Conservation (phyloP, 768 basidiomycete species). For the Cyclocybe aegerita region DNA sequence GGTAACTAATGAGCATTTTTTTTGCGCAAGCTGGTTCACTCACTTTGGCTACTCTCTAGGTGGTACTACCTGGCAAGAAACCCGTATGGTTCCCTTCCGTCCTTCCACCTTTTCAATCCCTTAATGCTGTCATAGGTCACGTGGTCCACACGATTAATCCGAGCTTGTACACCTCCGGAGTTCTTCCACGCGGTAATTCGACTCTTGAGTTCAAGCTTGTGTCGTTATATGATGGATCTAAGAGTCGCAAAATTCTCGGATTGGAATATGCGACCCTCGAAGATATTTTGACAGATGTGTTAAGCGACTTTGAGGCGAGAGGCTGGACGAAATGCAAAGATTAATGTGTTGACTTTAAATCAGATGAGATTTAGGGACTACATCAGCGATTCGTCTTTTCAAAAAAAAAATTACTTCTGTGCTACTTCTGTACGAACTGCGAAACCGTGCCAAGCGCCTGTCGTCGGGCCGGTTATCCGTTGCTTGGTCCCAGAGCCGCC, state of each 20-base stretch:
- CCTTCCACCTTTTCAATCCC: background rate
- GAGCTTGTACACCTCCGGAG: conserved; percentile 3
- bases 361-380: no score
- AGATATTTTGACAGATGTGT: background rate
- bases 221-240: conserved; percentile 3
- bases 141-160: conserved; percentile 1
- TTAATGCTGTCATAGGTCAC: conserved; percentile 1
- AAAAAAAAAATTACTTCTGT: no score
- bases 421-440: no score
- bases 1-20: conserved; percentile 15
- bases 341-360: no score
- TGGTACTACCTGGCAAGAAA: conserved; percentile 4
- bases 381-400: no score
- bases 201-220: background rate
- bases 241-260: conserved; percentile 8
- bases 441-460: no score
- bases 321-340: no score
- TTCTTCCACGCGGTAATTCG: conserved; percentile 10
- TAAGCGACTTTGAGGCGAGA: no score
- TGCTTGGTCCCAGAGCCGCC: no score
- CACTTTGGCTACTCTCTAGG: background rate
- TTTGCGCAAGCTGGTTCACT: no score
- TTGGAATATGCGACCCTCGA: background rate
- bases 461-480: no score
- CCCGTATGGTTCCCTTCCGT: background rate